These are phyloP conservation scores for Colletotrichum eremochloae DNA, from an alignment of 2,329 filamentous ascomycete genomes.

Conservation along the genomic window DNA sequence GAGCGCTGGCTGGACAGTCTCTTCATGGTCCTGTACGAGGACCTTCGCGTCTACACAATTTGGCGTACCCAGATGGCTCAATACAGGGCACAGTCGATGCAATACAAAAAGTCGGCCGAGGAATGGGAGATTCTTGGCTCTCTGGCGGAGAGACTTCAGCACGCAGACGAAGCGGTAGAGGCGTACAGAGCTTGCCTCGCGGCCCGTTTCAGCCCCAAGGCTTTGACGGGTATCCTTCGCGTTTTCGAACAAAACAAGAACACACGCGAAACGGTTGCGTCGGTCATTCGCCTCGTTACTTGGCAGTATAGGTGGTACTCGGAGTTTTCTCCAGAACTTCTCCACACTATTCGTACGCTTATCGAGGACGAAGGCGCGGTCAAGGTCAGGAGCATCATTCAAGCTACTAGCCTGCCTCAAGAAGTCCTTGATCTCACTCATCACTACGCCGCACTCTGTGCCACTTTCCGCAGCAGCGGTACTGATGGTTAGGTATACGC, in stretches of 20 bases:
- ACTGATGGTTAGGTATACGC: slow-evolving; percentile 77
- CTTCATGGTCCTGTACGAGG: slow-evolving; percentile 99
- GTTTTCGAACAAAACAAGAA: slow-evolving; percentile 83
- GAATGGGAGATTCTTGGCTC: slow-evolving; percentile 99
- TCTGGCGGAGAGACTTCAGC: slow-evolving; percentile 91
- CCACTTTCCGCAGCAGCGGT: slow-evolving; percentile 93
- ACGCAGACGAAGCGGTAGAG: slow-evolving; percentile 90
- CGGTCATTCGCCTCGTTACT: slow-evolving; percentile 91
- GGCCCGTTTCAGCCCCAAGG: slow-evolving; percentile 93
- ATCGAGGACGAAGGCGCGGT: slow-evolving; percentile 98
- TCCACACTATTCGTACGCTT: slow-evolving; percentile 88
- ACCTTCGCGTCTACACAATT: slow-evolving; percentile 97
- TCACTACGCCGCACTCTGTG: slow-evolving; percentile 94
- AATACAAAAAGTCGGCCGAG: slow-evolving; percentile 96
- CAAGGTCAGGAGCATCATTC: slow-evolving; percentile 96
- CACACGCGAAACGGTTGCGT: slow-evolving; percentile 83
- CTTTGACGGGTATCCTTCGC: slow-evolving; percentile 85
- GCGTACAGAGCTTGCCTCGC: slow-evolving; percentile 90
- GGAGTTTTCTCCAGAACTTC: slow-evolving; percentile 93
- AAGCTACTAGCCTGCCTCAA: slow-evolving; percentile 94
- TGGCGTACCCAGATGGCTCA: slow-evolving; percentile 99
- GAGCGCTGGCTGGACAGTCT: slow-evolving; percentile 98
- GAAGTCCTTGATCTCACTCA: slow-evolving; percentile 94
- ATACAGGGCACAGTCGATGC: slow-evolving; percentile 90
- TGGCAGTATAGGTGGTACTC: slow-evolving; percentile 99